Percentiles rank a stretch among this genome's conserved stretches.
Evolutionary conservation across 2,329 filamentous ascomycete species (phyloP).

Genomic region (Colletotrichum destructivum): DNA sequence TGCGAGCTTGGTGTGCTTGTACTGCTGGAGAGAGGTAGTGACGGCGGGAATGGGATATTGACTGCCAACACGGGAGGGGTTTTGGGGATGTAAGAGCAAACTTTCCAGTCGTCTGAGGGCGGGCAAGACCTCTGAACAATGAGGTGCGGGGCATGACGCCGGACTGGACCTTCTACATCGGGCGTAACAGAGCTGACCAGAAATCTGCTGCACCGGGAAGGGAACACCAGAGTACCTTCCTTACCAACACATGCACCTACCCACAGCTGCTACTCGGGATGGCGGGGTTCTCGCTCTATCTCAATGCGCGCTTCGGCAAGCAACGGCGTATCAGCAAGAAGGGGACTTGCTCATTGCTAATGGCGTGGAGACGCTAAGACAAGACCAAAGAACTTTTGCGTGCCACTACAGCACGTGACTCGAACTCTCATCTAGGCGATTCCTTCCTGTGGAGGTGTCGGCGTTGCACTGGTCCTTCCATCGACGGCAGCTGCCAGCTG

Average conservation of each 20-base stretch:
- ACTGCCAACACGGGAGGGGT: conserved; percentile 37
- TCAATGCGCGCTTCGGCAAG: conserved; percentile 40
- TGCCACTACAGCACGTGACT: conserved; percentile 26
- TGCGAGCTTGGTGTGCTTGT: conserved; percentile 73
- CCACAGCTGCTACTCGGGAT: conserved; percentile 35
- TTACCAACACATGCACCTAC: conserved; percentile 31
- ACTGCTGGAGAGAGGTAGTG: conserved; percentile 69
- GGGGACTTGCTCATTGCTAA: conserved; percentile 23
- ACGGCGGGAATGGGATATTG: conserved; percentile 46
- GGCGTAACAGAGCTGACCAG: conserved; percentile 42
- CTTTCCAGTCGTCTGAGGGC: conserved; percentile 36
- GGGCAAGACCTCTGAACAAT: conserved; percentile 47
- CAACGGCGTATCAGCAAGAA: conserved; percentile 39
- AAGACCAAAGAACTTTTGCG: conserved; percentile 30
- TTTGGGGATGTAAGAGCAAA: conserved; percentile 36
- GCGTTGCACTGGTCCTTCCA: too few relatives aligned
- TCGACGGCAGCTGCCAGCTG: background rate
- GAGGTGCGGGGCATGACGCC: conserved; percentile 64
- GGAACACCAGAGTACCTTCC: conserved; percentile 14
- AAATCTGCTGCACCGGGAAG: conserved; percentile 31
- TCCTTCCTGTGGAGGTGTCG: too few relatives aligned
- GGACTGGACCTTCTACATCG: conserved; percentile 43
- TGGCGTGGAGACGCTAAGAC: conserved; percentile 35
- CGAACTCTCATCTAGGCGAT: too few relatives aligned
- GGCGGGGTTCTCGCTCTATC: conserved; percentile 29